A percentile compares a stretch with the other conserved stretches of the same genome.
Conservation (phyloP, 306 rosid species). For the Prunus davidiana region DNA sequence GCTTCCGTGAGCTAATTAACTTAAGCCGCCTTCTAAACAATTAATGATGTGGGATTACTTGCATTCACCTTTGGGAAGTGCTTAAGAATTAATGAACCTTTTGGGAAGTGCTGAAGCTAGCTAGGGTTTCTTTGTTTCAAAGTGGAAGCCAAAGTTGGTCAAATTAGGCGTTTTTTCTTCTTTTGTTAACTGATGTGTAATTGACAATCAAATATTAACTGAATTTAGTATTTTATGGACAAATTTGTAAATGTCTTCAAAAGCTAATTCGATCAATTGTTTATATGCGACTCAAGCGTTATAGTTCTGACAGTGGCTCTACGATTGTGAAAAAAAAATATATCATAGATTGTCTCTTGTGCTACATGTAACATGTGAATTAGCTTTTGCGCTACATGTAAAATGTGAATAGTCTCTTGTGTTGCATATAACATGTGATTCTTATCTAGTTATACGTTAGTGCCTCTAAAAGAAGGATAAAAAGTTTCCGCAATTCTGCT, state of each 20-base stretch:
- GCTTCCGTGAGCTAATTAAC: slow-evolving; percentile 22
- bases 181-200: not conserved
- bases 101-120: not conserved
- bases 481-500: too few species aligned
- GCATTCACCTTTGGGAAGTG: not conserved
- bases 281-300: not conserved
- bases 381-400: too few species aligned
- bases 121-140: slow-evolving; percentile 1
- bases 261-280: not conserved
- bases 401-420: too few species aligned
- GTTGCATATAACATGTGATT: too few species aligned
- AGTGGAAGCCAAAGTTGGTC: not conserved
- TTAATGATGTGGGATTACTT: not conserved
- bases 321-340: too few species aligned
- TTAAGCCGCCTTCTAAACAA: slow-evolving; percentile 37
- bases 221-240: not conserved
- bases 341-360: too few species aligned
- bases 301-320: not conserved
- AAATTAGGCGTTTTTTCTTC: not conserved
- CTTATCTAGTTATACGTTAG: too few species aligned
- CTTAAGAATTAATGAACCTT: not conserved
- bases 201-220: not conserved
- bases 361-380: too few species aligned
- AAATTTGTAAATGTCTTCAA: not conserved
- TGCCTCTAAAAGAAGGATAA: too few species aligned